Base-by-base conservation (phyloP, 352 stramenopile genomes). In the Hyaloperonospora arabidopsidis region DNA sequence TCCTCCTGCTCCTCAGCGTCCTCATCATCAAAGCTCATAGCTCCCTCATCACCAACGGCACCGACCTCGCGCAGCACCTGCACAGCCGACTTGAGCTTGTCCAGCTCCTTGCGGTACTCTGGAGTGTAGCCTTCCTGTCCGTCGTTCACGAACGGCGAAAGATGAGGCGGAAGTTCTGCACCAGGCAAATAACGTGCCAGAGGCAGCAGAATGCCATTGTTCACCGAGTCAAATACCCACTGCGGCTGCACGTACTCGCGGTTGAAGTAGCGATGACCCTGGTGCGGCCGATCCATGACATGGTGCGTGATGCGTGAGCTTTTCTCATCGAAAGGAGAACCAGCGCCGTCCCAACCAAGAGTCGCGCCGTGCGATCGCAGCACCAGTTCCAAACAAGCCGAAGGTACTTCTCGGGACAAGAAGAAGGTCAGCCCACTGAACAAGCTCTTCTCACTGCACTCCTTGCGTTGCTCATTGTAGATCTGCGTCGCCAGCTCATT, bases 191-290 rank as follows among this genome's bases (percentile, higher is more conserved):
- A 99, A 36, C 84, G 86, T 14, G 81, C 70, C 25, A 97, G 70
- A 2, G 97, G 96, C 44, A 99, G 65, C 29, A 98, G 44, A 39
- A 98, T 84, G 34, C 89, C 78, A 54, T 97, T 97, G 76, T 99
- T 99, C 25, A 98, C 80, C 25, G 81, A 95, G 79, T 99, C 97
- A 48, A 99, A 95, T 21, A 99, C 79, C 97, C 97, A 99, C 71
- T 99, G 97, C 32, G 97, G 97, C 78, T 99, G 97, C 40, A 99
- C 82, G 61, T 97, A 98, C 72, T 99, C 97, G 62, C 95, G 82
- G 61, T 81, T 90, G 39, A 91, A 91, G 70, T 93, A 91, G 3
- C 71, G 83, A 52, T 93, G 74, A 13, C 86, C 85, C 29, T 97
- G 85, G 49, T 96, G 91, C 11, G 89, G 90, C 19, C 95, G 86